These are phyloP conservation scores for Margaritispora aquatica DNA, from an alignment of 495 filamentous ascomycete genomes.

Conservation along the genomic window DNA sequence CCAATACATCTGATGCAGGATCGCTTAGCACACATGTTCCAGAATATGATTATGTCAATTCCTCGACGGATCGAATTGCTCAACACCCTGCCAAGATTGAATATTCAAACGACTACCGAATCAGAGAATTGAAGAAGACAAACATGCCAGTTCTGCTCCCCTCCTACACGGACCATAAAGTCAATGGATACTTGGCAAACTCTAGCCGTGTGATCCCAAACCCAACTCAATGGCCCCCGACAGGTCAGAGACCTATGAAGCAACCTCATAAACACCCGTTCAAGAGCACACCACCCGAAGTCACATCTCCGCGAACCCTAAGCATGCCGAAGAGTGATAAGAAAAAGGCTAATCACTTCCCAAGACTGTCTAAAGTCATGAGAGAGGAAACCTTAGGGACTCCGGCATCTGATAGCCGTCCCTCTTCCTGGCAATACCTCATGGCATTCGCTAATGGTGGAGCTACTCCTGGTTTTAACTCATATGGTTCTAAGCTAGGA, in stretches of 20 bases:
- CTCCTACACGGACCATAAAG: slow-evolving; percentile 9
- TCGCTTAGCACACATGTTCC: not conserved
- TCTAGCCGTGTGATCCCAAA: slow-evolving; percentile 9
- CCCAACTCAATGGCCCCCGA: not conserved
- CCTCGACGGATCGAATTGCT: slow-evolving; percentile 15
- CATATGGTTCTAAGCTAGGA: not conserved
- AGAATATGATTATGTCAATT: slow-evolving; percentile 4
- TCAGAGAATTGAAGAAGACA: slow-evolving; percentile 10
- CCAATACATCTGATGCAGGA: slow-evolving; percentile 17
- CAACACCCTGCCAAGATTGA: slow-evolving; percentile 17
- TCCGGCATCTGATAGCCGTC: not conserved
- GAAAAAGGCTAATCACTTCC: slow-evolving; percentile 2
- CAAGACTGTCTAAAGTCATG: not conserved
- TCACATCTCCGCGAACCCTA: not conserved
- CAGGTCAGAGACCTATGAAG: slow-evolving; percentile 5
- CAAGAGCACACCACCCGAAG: slow-evolving; percentile 15
- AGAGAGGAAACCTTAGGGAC: not conserved
- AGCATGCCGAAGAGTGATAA: not conserved
- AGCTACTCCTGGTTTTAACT: not conserved
- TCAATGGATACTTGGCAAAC: slow-evolving; percentile 22
- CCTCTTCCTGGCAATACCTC: slow-evolving; percentile 11
- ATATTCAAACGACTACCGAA: slow-evolving; percentile 15
- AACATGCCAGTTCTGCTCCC: slow-evolving; percentile 18
- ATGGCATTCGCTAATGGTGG: not conserved
- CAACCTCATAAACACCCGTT: slow-evolving; percentile 19